Percentiles rank a stretch among this genome's conserved stretches.
Evolutionary conservation across 2,329 filamentous ascomycete genomes (phyloP).

Genomic region (Scedosporium boydii): DNA sequence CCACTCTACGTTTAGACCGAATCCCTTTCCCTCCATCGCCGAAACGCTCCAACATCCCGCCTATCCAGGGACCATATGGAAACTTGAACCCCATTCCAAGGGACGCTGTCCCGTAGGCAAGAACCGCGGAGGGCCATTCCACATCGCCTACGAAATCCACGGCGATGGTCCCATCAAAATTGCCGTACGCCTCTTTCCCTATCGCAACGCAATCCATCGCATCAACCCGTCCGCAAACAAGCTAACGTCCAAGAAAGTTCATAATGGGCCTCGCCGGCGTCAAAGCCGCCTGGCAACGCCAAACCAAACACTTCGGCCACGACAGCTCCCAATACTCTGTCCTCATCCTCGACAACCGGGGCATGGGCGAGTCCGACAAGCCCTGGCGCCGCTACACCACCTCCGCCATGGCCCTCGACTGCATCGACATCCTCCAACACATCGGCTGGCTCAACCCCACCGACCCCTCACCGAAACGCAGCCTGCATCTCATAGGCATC

Average conservation of each 20-base stretch:
- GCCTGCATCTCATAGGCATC: constrained; percentile 63
- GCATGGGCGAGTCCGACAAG: constrained; percentile 72
- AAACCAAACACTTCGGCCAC: constrained; percentile 76
- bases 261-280: constrained; percentile 71
- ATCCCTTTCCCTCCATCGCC: constrained; percentile 34
- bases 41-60: constrained; percentile 57
- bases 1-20: not conserved
- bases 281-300: constrained; percentile 67
- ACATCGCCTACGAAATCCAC: constrained; percentile 73
- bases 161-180: constrained; percentile 63
- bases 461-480: constrained; percentile 17
- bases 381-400: constrained; percentile 72
- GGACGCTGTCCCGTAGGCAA: constrained; percentile 57
- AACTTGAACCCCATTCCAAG: constrained; percentile 53
- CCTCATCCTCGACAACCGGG: constrained; percentile 75
- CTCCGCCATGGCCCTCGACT: constrained; percentile 73
- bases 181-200: constrained; percentile 50
- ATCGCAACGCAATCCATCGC: constrained; percentile 1
- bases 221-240: not conserved
- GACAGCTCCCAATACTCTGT: constrained; percentile 58
- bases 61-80: constrained; percentile 58
- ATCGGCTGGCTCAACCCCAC: constrained; percentile 50
- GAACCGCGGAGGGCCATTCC: constrained; percentile 63
- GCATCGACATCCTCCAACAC: constrained; percentile 59
- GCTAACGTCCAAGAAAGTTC: constrained; percentile 39